Evolutionary conservation across 1,139 yeast species (phyloP).

Genomic region (Arxiozyma heterogenica): DNA sequence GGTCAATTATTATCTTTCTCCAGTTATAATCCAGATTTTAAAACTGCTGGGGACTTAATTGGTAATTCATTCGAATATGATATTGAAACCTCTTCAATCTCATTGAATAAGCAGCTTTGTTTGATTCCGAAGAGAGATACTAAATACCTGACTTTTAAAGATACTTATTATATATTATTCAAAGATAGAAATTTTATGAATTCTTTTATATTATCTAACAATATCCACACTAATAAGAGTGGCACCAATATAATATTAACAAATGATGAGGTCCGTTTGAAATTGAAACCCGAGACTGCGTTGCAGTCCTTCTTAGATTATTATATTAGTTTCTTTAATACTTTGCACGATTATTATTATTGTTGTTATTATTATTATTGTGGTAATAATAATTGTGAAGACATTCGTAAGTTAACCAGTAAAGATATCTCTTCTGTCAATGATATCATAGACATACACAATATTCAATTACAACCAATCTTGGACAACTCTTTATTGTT

Average conservation of each 20-base stretch:
- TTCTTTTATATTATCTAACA: background rate
- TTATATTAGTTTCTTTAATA: constrained; percentile 10
- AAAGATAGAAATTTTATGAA: constrained; percentile 12
- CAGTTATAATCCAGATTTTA: background rate
- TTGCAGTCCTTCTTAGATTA: background rate
- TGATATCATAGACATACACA: constrained; percentile 7
- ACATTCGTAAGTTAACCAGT: background rate
- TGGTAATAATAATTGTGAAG: background rate
- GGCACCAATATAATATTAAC: background rate
- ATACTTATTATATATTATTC: constrained; percentile 23
- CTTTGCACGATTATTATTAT: constrained; percentile 20
- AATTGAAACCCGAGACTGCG: constrained; percentile 8
- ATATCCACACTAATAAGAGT: background rate
- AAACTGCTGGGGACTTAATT: background rate
- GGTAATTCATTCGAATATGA: background rate
- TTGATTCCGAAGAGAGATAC: constrained; percentile 19
- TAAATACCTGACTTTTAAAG: constrained; percentile 25
- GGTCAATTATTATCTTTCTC: background rate
- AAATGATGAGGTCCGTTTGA: constrained; percentile 17
- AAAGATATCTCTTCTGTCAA: background rate
- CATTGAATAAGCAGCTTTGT: background rate
- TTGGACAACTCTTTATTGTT: constrained; percentile 19
- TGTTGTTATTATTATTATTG: constrained; percentile 16
- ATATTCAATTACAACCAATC: background rate
- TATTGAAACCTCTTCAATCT: background rate